phyloP scores from a whole-genome alignment of 441 rosid species.

The Codiaeum variegatum region DNA sequence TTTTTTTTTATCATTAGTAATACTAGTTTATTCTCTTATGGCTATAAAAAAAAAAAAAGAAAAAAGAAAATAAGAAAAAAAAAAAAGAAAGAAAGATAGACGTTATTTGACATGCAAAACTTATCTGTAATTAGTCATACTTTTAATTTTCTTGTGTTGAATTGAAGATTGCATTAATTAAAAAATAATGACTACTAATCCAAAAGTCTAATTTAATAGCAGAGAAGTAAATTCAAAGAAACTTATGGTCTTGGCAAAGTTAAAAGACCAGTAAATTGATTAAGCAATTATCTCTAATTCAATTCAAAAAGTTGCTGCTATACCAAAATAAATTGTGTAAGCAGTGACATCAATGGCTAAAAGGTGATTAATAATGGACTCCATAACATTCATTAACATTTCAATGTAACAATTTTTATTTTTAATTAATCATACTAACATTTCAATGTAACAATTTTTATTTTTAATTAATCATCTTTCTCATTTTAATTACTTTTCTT shows the following conservation, averaged over 20 bases:
- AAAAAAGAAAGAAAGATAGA: too few species aligned
- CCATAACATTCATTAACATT: background rate
- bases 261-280: background rate
- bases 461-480: too few species aligned
- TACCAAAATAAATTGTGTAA: background rate
- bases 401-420: background rate
- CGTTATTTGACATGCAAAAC: background rate
- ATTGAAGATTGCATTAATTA: background rate
- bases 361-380: background rate
- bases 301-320: background rate
- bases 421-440: too few species aligned
- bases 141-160: background rate
- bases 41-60: too few species aligned
- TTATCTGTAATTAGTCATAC: background rate
- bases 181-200: background rate
- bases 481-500: too few species aligned
- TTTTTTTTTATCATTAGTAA: too few species aligned
- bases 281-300: background rate
- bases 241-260: background rate
- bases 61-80: too few species aligned
- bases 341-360: constrained; percentile 9
- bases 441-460: background rate
- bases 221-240: background rate
- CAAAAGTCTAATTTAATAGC: background rate
- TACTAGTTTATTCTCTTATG: too few species aligned